Conservation (phyloP, 2,329 filamentous ascomycete genomes). For the Pestalotiopsis sp. region DNA sequence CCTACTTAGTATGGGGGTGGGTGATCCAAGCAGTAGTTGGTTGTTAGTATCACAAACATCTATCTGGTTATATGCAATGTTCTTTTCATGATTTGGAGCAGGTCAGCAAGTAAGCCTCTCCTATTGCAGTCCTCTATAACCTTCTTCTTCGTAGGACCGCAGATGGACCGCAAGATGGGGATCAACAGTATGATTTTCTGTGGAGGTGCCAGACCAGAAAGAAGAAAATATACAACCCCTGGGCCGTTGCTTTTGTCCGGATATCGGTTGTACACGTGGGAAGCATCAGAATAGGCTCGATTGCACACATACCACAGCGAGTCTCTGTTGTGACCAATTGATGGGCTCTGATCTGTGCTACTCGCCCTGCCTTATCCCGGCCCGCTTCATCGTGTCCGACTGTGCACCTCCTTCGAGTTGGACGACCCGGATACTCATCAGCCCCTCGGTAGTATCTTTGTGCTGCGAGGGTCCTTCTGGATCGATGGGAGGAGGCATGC, state of each 20-base stretch:
- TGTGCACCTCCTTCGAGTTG: neutral
- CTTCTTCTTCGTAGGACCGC: too few relatives aligned
- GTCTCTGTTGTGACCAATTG: neutral
- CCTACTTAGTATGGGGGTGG: too few relatives aligned
- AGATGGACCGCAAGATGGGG: too few relatives aligned
- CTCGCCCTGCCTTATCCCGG: neutral
- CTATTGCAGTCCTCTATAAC: too few relatives aligned
- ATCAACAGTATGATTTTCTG: too few relatives aligned
- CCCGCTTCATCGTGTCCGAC: neutral
- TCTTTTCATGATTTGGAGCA: too few relatives aligned
- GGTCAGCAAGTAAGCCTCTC: too few relatives aligned
- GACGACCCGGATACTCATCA: neutral
- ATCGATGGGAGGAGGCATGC: too few relatives aligned
- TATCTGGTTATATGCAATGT: too few relatives aligned
- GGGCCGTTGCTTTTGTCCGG: neutral
- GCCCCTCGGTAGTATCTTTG: neutral
- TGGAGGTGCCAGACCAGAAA: neutral
- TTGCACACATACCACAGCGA: neutral
- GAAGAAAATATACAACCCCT: neutral
- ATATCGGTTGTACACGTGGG: conserved; percentile 2
- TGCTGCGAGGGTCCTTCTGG: too few relatives aligned
- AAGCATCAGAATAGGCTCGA: neutral
- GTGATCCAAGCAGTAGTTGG: too few relatives aligned
- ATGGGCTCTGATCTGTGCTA: neutral
- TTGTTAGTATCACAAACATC: too few relatives aligned